Base-by-base conservation (phyloP, 2,329 filamentous ascomycete species). In the Chrysosporium keratinophilum region DNA sequence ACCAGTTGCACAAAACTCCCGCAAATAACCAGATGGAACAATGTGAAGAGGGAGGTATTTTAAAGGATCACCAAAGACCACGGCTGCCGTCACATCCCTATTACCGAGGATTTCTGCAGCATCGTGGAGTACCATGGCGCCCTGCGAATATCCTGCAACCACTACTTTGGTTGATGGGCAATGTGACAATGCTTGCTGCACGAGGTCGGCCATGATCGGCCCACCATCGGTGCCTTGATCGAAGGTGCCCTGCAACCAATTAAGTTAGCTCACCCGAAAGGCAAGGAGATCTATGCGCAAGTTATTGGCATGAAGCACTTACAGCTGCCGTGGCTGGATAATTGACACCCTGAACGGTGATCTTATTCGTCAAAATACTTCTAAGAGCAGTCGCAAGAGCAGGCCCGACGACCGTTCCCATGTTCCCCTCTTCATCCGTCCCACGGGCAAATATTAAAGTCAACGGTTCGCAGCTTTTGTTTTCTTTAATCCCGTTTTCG, bases 1-100 rank as follows among this genome's bases (percentile, higher is more conserved):
- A 0, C 74, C 77, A 2, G 58, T 44, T 31, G 75, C 71, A 56
- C 78, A 80, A 37, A 75, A 72, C 17, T 76, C 74, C 59, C 75
- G 69, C 3, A 71, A 68, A 59, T 77, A 72, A 1, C 64, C 65
- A 28, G 63, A 60, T 5, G 66, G 58, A n/a, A 75, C 66, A 57
- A 72, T 68, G 33, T 66, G 63, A 9, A 69, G 67, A 45, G 71
- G 64, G 56, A 69, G 56, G 17, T 53, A 54, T 54, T 70, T 70
- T 59, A 75, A 69, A 2, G 75, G 76, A 54, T 77, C 73, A 20
- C 66, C 76, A 55, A 74, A 75, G 11, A 72, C 65, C 5, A 74
- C 66, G 1, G 71, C 72, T 6, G 67, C 72, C 0, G 68, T 62
- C 14, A 74, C 65, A 48, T 69, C 64, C 20, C 64, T 15, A 48